Conservation (phyloP, 1,139 yeast species). For the Yarrowia galli region DNA sequence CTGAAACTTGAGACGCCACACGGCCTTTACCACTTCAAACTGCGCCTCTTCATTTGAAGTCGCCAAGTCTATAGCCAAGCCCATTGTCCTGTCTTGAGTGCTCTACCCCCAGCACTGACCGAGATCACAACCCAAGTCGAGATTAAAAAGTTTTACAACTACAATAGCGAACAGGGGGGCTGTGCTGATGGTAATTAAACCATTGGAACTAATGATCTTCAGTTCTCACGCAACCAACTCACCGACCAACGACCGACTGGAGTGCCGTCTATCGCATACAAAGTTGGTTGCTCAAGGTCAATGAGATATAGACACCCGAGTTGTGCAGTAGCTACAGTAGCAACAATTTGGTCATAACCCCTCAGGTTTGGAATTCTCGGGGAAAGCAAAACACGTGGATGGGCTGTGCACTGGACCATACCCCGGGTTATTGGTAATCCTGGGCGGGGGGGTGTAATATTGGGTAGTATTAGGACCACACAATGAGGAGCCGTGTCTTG, state of each 20-base stretch:
- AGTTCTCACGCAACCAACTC: constrained; percentile 10
- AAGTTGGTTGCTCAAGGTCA: constrained; percentile 7
- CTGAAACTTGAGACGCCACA: background rate
- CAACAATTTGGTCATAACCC: constrained; percentile 21
- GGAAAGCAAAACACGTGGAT: background rate
- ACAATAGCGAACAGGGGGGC: background rate
- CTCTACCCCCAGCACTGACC: background rate
- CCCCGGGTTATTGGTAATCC: too few species aligned
- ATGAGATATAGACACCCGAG: background rate
- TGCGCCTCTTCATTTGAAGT: constrained; percentile 5
- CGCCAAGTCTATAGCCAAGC: constrained; percentile 13
- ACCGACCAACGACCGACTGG: background rate
- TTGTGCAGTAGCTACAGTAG: too few species aligned
- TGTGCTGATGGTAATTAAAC: background rate
- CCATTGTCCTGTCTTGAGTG: background rate
- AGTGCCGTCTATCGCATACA: background rate
- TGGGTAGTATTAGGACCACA: too few species aligned
- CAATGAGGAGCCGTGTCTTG: too few species aligned
- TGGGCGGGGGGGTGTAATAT: too few species aligned
- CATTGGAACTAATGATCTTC: background rate
- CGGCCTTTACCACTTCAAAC: background rate
- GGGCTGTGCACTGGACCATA: background rate
- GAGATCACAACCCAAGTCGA: background rate
- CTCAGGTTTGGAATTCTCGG: background rate
- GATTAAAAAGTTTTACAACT: background rate